A percentile compares a stretch with the other conserved stretches of the same genome.
phyloP scores from a whole-genome alignment of 305 asterid species.

The Solanum hybrid region DNA sequence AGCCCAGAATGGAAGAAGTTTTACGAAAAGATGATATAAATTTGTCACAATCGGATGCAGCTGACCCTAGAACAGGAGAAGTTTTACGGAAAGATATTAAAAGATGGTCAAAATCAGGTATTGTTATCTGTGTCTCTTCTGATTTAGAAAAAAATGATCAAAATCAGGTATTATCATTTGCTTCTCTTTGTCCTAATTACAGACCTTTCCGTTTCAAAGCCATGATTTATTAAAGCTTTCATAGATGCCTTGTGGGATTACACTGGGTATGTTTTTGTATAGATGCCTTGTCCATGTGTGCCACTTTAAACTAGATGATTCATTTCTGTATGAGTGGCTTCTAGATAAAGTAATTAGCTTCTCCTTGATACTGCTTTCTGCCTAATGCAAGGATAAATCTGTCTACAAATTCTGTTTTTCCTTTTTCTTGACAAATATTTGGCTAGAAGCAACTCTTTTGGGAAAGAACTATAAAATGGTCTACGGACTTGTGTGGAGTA shows the following conservation, averaged over 20 bases:
- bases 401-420: not conserved
- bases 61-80: conserved; percentile 50
- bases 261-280: not conserved
- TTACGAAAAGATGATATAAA: conserved; percentile 53
- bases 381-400: not conserved
- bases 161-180: conserved; percentile 6
- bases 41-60: conserved; percentile 30
- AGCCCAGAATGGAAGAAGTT: conserved; percentile 43
- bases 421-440: not conserved
- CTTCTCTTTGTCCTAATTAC: not conserved
- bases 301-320: not conserved
- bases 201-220: not conserved
- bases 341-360: not conserved
- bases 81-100: conserved; percentile 55
- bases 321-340: not conserved
- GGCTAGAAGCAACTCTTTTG: not conserved
- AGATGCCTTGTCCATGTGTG: not conserved
- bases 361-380: not conserved
- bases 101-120: conserved; percentile 39
- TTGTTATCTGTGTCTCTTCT: not conserved
- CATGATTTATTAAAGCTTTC: not conserved
- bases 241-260: not conserved
- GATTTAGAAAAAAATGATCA: conserved; percentile 18
- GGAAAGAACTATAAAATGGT: not conserved
- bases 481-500: not conserved